A percentile compares a stretch with the other conserved stretches of the same genome.
phyloP scores from a whole-genome alignment of 2,329 filamentous ascomycete species.

The Aspergillus spinulosporus region DNA sequence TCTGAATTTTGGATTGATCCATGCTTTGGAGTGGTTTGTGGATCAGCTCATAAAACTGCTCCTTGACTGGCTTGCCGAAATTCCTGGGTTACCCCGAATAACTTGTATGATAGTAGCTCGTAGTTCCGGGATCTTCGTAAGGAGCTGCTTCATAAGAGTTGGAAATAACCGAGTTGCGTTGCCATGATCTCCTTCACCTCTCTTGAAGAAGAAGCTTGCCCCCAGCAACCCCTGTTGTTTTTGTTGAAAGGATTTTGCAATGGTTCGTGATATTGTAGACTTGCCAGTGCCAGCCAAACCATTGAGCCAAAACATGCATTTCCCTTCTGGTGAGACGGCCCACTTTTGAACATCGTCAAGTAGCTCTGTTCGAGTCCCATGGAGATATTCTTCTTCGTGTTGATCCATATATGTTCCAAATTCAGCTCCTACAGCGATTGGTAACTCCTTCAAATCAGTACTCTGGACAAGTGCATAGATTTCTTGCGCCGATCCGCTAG shows the following conservation, averaged over 20 bases:
- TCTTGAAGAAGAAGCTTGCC: constrained; percentile 49
- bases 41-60: constrained; percentile 33
- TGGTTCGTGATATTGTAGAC: neutral
- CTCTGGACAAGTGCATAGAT: neutral
- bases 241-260: neutral
- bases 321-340: neutral
- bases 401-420: neutral
- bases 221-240: neutral
- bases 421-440: neutral
- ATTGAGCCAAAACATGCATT: neutral
- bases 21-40: constrained; percentile 22
- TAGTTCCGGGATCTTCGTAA: constrained; percentile 28
- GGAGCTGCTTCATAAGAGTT: neutral
- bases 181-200: constrained; percentile 31
- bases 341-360: neutral
- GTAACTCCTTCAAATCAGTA: neutral
- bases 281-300: neutral
- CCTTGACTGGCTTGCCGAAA: constrained; percentile 24
- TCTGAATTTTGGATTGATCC: neutral
- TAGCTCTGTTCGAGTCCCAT: neutral
- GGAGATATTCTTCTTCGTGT: neutral
- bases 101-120: constrained; percentile 19
- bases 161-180: neutral
- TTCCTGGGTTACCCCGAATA: constrained; percentile 26
- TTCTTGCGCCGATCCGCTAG: neutral